Conservation (phyloP, 2,329 filamentous ascomycete species). For the Diaporthe sp. region DNA sequence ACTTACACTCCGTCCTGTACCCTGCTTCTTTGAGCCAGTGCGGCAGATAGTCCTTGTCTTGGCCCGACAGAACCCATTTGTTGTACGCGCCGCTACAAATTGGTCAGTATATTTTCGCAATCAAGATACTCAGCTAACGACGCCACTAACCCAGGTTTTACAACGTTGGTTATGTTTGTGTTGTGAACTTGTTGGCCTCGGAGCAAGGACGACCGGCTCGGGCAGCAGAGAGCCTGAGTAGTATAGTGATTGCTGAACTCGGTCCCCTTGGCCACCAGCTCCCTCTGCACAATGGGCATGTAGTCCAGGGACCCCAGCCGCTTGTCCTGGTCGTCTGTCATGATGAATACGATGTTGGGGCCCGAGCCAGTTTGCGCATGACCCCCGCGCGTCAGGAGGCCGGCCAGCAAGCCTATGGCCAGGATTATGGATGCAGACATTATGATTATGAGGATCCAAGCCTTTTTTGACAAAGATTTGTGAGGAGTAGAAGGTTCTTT, state of each 20-base stretch:
- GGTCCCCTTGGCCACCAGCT: constrained; percentile 45
- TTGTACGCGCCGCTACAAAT: constrained; percentile 53
- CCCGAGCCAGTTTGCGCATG: constrained; percentile 23
- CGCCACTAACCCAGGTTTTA: constrained; percentile 50
- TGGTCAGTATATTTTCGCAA: background rate
- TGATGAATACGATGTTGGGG: constrained; percentile 47
- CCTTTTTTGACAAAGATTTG: constrained; percentile 10
- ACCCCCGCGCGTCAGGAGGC: constrained; percentile 34
- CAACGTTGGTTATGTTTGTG: constrained; percentile 50
- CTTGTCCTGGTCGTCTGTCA: constrained; percentile 46
- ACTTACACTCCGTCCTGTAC: constrained; percentile 59
- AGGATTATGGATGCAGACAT: constrained; percentile 35
- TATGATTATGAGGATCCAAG: constrained; percentile 35
- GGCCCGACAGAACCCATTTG: constrained; percentile 58
- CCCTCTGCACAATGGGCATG: constrained; percentile 42
- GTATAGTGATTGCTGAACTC: constrained; percentile 48
- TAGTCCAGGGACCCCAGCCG: constrained; percentile 43
- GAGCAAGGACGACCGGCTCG: constrained; percentile 46
- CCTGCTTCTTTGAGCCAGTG: constrained; percentile 59
- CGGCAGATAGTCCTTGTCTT: constrained; percentile 59
- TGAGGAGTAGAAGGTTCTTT: background rate
- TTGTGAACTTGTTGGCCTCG: constrained; percentile 48
- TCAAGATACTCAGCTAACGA: background rate
- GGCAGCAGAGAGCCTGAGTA: constrained; percentile 48
- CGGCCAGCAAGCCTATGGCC: constrained; percentile 37